phyloP scores from a whole-genome alignment of 2,329 filamentous ascomycete genomes.

The Fusarium cyanostomum region DNA sequence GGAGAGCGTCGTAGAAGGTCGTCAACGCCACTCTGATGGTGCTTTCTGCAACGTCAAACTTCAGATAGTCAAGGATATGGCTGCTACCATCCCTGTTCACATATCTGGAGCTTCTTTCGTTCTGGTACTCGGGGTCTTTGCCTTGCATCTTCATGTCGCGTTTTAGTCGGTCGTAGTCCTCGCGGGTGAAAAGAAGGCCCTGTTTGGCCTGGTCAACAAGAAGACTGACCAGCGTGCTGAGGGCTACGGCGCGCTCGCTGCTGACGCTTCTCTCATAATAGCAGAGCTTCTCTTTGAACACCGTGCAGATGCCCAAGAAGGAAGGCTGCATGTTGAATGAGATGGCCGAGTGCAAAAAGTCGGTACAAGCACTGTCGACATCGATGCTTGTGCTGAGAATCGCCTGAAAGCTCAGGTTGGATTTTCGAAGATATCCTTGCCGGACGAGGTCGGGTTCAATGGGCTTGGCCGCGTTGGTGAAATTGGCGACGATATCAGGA shows the following conservation, averaged over 20 bases:
- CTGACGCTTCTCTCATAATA: constrained; percentile 66
- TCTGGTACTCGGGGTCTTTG: constrained; percentile 57
- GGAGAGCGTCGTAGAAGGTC: constrained; percentile 43
- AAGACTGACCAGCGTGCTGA: constrained; percentile 62
- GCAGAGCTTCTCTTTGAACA: constrained; percentile 68
- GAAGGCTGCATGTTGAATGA: constrained; percentile 65
- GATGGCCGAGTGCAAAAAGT: constrained; percentile 65
- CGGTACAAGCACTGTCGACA: constrained; percentile 46
- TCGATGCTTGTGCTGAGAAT: constrained; percentile 47
- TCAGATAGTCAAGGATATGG: constrained; percentile 72
- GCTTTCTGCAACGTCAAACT: constrained; percentile 61
- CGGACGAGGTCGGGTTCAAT: constrained; percentile 54
- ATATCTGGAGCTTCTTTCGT: constrained; percentile 43
- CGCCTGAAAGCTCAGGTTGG: constrained; percentile 57
- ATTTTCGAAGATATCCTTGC: constrained; percentile 59
- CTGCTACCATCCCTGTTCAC: constrained; percentile 31
- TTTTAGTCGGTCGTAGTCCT: constrained; percentile 19
- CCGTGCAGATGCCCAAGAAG: constrained; percentile 71
- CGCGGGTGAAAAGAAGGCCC: constrained; percentile 58
- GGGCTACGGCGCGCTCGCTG: constrained; percentile 53
- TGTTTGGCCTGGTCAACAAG: constrained; percentile 69
- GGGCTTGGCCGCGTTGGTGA: constrained; percentile 63
- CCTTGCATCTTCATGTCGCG: constrained; percentile 37
- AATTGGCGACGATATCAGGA: constrained; percentile 69
- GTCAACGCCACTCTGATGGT: constrained; percentile 51